phyloP scores from a whole-genome alignment of 1,139 yeast species.

The Candida tetrigidarum region DNA sequence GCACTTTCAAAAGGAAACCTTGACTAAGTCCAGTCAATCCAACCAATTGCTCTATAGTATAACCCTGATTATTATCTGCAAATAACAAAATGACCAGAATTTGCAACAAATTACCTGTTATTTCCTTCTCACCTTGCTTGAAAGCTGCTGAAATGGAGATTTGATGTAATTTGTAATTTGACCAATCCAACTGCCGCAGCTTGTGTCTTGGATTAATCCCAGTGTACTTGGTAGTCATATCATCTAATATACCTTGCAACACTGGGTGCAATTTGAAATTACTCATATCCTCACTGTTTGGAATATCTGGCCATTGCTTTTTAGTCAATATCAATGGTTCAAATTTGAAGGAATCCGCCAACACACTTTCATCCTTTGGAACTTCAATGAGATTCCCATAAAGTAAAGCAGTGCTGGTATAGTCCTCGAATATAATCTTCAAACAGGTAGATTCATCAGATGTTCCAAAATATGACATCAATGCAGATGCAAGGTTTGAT shows the following conservation, averaged over 20 bases:
- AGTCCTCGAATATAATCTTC: conserved; percentile 39
- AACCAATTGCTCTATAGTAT: conserved; percentile 24
- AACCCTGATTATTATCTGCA: conserved; percentile 22
- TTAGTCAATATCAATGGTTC: conserved; percentile 38
- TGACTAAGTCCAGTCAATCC: conserved; percentile 30
- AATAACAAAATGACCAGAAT: conserved; percentile 39
- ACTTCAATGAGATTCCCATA: conserved; percentile 17
- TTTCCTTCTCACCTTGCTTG: conserved; percentile 35
- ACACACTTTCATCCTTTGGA: not conserved
- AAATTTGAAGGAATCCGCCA: conserved; percentile 26
- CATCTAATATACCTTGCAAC: conserved; percentile 19
- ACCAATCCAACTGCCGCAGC: conserved; percentile 32
- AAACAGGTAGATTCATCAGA: conserved; percentile 34
- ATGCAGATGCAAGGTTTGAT: conserved; percentile 27
- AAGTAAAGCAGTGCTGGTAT: conserved; percentile 24
- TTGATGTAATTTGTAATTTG: conserved; percentile 39
- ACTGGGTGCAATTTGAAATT: conserved; percentile 23
- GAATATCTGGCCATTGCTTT: conserved; percentile 48
- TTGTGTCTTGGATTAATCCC: conserved; percentile 21
- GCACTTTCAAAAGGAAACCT: conserved; percentile 28
- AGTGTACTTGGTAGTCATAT: conserved; percentile 23
- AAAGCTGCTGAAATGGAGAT: conserved; percentile 33
- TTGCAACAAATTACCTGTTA: conserved; percentile 42
- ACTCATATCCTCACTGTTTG: conserved; percentile 24
- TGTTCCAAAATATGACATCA: conserved; percentile 36